Percentiles rank a stretch among this genome's conserved stretches.
These are phyloP conservation scores for Rostrohypoxylon terebratum DNA, from an alignment of 495 filamentous ascomycete species.

Conservation along the genomic window DNA sequence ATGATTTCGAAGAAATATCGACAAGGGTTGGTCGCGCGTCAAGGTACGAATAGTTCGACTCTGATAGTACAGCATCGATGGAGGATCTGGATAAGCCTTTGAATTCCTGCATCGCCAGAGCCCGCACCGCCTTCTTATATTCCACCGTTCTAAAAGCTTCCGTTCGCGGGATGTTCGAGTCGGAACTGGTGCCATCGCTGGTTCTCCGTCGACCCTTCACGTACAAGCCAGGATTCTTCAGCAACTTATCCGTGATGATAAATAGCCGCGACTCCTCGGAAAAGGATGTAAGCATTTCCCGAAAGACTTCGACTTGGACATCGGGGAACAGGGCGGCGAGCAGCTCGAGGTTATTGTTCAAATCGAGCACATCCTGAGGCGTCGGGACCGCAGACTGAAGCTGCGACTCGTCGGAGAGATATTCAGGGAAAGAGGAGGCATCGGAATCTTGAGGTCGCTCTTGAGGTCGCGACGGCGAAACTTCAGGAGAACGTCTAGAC, in stretches of 20 bases:
- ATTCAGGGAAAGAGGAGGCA: conserved; percentile 45
- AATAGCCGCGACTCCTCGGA: conserved; percentile 85
- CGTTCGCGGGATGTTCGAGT: conserved; percentile 64
- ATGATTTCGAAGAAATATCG: conserved; percentile 80
- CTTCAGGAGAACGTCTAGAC: conserved; percentile 35
- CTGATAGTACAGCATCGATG: conserved; percentile 88
- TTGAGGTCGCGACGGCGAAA: conserved; percentile 36
- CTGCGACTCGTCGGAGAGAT: conserved; percentile 62
- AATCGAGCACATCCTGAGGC: conserved; percentile 70
- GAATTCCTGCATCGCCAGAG: conserved; percentile 78
- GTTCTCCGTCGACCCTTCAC: conserved; percentile 79
- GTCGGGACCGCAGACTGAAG: conserved; percentile 56
- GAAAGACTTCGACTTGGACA: conserved; percentile 89
- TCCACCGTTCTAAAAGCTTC: conserved; percentile 78
- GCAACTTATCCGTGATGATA: conserved; percentile 84
- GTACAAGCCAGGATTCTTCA: conserved; percentile 80
- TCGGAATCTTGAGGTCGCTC: conserved; percentile 18
- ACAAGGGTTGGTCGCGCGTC: conserved; percentile 80
- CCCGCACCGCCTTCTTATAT: conserved; percentile 79
- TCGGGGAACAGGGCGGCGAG: conserved; percentile 87
- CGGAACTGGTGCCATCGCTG: conserved; percentile 47
- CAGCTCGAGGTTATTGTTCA: conserved; percentile 78
- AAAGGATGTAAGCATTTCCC: conserved; percentile 85
- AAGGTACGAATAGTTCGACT: conserved; percentile 88
- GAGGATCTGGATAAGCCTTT: conserved; percentile 80